Base-by-base conservation (phyloP, 768 basidiomycete species). In the Suillus paluster region DNA sequence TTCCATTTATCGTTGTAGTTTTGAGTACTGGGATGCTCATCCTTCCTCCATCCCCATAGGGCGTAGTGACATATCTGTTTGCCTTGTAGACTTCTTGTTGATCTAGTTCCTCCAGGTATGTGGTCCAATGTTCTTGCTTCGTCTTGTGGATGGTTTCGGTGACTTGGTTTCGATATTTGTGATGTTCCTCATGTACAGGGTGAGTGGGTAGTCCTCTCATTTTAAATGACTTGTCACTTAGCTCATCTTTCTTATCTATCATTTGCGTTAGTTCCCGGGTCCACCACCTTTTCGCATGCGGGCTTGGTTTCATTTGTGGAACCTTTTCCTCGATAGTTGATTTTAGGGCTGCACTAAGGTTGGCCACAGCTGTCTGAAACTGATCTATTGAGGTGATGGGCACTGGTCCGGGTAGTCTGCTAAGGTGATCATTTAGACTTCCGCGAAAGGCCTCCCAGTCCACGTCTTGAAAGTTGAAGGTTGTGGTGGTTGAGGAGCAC, bases 201-300 rank as follows among this genome's bases (percentile, higher is more conserved):
- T 79, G 73, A 1, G 70, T 60, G 0, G 54, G 60, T 0, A 59
- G 17, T 2, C 52, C 52, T 44, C 68, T 63, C 39, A 59, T 56
- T 0, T 41, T 57, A 25, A 60, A 58, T 0, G 72, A 39, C 0
- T 58, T 23, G 0, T 62, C 45, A 5, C 67, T 63, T 21, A 73
- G 38, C 58, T 66, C 62, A 8, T 70, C 63, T 0, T 63, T 57
- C 30, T 30, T 30, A 3, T 30, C 6, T 30, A 6, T 30, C 6
- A 30, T 3, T 3, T 30, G 3, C 30, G 6, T 30, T 6, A 30
- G 6, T 6, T 30, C 30, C 19, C 63, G 59, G 12, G 56, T 69
- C 74, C 72, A 80, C 79, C 78, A 80, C 2, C 70, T 45, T 34
- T 77, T 78, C 5, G 62, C 25, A 59, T 69, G 69, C 4, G 69